Evolutionary conservation across 768 basidiomycete genomes (phyloP), one percentile per base, ranked within the genome.

Genomic region (Leccinellum albellum): DNA sequence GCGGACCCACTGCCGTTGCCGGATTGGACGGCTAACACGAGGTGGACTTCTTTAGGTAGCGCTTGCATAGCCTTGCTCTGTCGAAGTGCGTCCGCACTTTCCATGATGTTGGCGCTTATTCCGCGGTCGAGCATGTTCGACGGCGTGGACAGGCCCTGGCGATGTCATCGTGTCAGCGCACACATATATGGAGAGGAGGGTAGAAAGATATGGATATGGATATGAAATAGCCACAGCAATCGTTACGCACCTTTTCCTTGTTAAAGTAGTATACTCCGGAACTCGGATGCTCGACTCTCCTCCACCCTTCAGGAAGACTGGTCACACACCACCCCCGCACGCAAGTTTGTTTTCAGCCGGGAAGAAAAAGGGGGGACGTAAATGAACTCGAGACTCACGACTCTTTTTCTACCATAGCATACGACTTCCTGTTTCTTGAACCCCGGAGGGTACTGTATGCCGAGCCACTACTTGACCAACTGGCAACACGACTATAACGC

Each of bases 241-340:
- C 4, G n/a, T 29, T 2, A 51, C 60, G 13, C n/a, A 75, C 75
- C 64, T 66, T 70, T 20, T 73, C 71, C 45, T 57, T 24, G 29
- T 75, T 53, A 29, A 64, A 65, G 51, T 70, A 76, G 40, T 70
- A 73, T 12, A 62, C 59, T 14, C 69, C 72, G n/a, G 61, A 64
- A 17, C 75, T 74, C 10, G 69, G 72, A 51, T 75, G 73, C 15
- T 50, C 60, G 47, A 67, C 33, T 54, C 46, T 60, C n/a, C 23
- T 37, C 74, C 74, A 75, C 15, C 64, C 73, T 10, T 15, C 10
- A 5, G 65, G 61, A 40, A 59, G 53, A 21, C 63, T 63, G 7
- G 7, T 23, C 45, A 17, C 45, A 15, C 21, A 35, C n/a, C 44
- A n/a, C 48, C 68, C 54, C 21, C n/a, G 2, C 17, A 12, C 17